Conservation (phyloP, 2,329 filamentous ascomycete genomes). For the Zymoseptoria pseudotritici region DNA sequence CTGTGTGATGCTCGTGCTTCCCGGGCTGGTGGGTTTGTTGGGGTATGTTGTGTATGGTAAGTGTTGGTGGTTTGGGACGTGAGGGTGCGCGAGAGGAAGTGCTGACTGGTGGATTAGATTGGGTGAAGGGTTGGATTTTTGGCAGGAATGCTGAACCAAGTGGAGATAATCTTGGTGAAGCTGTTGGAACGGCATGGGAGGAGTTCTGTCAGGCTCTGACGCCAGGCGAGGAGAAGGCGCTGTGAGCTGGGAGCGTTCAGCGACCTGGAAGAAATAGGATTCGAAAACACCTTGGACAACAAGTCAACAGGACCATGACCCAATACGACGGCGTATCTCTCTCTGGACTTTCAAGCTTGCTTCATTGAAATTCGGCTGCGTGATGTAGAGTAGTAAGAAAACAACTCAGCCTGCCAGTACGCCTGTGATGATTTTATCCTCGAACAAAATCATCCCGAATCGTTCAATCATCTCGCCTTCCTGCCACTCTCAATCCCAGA, state of each 20-base stretch:
- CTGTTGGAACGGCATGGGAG: neutral
- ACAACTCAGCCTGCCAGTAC: neutral
- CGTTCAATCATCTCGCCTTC: neutral
- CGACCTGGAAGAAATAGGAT: conserved; percentile 2
- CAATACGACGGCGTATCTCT: neutral
- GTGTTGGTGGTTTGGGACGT: neutral
- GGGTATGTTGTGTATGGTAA: neutral
- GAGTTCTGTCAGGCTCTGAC: neutral
- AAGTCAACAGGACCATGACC: neutral
- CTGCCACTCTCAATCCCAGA: neutral
- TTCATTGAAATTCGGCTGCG: neutral
- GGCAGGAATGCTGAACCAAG: neutral
- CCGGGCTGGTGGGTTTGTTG: neutral
- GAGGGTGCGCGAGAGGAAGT: too few species aligned
- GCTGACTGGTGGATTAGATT: neutral
- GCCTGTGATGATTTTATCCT: neutral
- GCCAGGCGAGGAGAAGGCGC: neutral
- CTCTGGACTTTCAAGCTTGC: neutral
- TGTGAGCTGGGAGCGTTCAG: neutral
- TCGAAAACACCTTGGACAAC: neutral
- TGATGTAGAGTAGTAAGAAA: neutral
- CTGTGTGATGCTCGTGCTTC: neutral
- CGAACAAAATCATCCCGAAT: neutral
- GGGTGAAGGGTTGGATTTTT: neutral
- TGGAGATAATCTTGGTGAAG: too few species aligned